phyloP scores from a whole-genome alignment of 192 early-diverging fungal species.

The Umbelopsis vinacea region DNA sequence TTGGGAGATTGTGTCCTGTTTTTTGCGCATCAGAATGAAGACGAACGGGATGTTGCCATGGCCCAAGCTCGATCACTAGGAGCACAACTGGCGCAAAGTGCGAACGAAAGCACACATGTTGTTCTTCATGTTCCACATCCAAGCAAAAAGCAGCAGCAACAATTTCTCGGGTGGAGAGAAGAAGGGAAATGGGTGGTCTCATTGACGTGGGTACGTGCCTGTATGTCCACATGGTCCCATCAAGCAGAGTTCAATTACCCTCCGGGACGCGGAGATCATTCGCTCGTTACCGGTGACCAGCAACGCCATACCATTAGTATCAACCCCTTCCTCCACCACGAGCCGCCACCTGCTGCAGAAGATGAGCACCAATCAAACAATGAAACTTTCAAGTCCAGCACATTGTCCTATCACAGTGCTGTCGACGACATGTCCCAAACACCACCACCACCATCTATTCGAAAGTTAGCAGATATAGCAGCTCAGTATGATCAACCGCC shows the following conservation, averaged over 20 bases:
- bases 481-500: constrained; percentile 14
- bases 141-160: constrained; percentile 7
- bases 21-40: neutral
- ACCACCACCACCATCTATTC: neutral
- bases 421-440: too few species aligned
- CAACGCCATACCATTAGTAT: neutral
- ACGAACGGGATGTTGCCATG: neutral
- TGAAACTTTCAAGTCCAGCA: too few species aligned
- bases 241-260: constrained; percentile 16
- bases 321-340: constrained; percentile 5
- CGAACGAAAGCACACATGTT: neutral
- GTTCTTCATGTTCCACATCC: neutral
- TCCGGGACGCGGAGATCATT: constrained; percentile 23
- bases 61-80: neutral
- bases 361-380: too few species aligned
- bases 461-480: neutral
- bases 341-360: neutral
- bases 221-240: constrained; percentile 19
- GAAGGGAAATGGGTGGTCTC: constrained; percentile 12
- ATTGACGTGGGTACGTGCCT: constrained; percentile 9
- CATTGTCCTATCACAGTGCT: too few species aligned
- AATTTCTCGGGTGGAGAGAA: constrained; percentile 5
- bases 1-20: neutral
- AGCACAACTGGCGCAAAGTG: neutral
- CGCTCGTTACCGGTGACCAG: neutral